Evolutionary conservation across 805 yeast species (phyloP), one percentile per base, ranked within the genome.

Genomic region (Scheffersomyces lignosus): DNA sequence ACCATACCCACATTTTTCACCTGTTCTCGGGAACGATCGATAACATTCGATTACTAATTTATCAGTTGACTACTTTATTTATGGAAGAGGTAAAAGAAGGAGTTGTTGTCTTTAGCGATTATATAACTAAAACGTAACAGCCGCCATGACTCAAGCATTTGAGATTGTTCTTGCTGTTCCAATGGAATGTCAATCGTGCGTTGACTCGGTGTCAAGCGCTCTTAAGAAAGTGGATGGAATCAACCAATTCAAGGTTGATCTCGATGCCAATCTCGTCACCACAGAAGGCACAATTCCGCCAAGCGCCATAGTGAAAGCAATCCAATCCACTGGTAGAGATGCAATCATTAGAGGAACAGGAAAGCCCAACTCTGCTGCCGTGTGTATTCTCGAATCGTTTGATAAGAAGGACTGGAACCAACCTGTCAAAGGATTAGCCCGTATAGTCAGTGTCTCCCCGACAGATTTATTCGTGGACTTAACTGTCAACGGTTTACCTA

Each of bases 271-370:
- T 51, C 63, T 79, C 22, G 89, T 89, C 25, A 69, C 79, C 2
- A 83, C 90, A 3, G 64, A 65, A 16, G 95, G 96, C 3, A 56
- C 74, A 1, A 70, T 76, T 3, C 81, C 96, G 4, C 98, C 98
- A 1, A 85, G 95, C 1, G 62, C 59, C 10, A 76, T 90, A 26
- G 81, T 89, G 26, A 64, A 65, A 34, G 77, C 85, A 0, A 77
- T 91, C 38, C 90, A 84, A 57, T 54, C 54, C 2, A 80, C 82
- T 3, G 96, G 97, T 1, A 77, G 80, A 45, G 97, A 91, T 54
- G 96, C 96, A 3, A 87, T 91, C 45, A 83, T 91, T 16, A 72
- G 98, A 41, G 98, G 98, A 5, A 80, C 96, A 0, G 97, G 97
- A 3, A 73, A 70, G 39, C 83, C 95, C 13, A 83, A 90, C 57